These are phyloP conservation scores for Ehretia macrophylla DNA, from an alignment of 257 asterid species.

Conservation along the genomic window DNA sequence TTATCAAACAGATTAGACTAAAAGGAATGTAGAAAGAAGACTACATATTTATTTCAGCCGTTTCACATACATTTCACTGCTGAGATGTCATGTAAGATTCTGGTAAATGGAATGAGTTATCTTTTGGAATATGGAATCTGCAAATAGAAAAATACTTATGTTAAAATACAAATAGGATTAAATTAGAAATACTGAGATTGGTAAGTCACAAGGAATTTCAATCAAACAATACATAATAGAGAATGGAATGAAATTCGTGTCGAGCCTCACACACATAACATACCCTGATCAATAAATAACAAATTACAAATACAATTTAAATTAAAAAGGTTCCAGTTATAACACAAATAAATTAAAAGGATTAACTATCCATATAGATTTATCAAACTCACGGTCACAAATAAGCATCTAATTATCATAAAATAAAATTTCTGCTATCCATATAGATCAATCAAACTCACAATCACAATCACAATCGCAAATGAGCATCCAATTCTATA, in stretches of 20 bases:
- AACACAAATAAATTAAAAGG: no score
- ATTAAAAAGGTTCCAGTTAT: no score
- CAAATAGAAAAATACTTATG: constrained; percentile 11
- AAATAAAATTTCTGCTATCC: no score
- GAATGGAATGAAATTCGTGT: not conserved
- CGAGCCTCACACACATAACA: no score
- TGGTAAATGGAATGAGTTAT: constrained; percentile 80
- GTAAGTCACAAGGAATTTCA: not conserved
- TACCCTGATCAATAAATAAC: no score
- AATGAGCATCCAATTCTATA: no score
- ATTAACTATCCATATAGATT: no score
- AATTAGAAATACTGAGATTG: not conserved
- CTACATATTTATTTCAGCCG: not conserved
- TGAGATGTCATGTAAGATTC: constrained; percentile 76
- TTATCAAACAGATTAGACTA: constrained; percentile 3
- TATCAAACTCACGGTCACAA: no score
- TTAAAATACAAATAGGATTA: not conserved
- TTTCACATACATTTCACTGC: constrained; percentile 67
- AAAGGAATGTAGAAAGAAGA: not conserved
- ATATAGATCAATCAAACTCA: no score
- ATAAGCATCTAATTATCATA: no score
- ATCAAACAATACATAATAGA: not conserved
- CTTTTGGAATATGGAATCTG: constrained; percentile 81
- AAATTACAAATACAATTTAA: no score
- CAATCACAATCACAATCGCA: no score